phyloP scores from a whole-genome alignment of 2,329 filamentous ascomycete species.

The Trichoderma simmonsii region DNA sequence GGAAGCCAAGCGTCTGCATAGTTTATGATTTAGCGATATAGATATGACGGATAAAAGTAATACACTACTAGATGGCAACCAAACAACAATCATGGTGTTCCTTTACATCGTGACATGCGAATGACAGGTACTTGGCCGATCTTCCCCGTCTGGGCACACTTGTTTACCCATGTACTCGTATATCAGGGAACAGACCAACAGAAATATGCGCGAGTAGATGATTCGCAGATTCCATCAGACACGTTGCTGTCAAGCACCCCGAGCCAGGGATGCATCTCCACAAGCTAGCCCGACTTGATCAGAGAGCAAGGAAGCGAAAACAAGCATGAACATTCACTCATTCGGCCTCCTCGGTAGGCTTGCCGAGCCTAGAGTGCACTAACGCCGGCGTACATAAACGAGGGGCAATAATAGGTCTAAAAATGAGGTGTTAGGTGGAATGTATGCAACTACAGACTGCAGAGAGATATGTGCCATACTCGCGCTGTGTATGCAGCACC shows the following conservation, averaged over 20 bases:
- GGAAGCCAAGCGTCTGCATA: background rate
- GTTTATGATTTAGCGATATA: constrained; percentile 5
- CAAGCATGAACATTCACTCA: background rate
- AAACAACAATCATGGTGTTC: background rate
- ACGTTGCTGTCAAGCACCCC: background rate
- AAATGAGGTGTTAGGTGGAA: background rate
- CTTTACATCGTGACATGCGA: background rate
- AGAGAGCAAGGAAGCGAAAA: background rate
- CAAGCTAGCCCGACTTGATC: background rate
- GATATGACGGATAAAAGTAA: background rate
- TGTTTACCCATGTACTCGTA: background rate
- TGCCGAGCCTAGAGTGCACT: background rate
- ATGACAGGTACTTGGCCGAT: background rate
- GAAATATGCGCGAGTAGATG: background rate
- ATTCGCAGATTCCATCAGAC: background rate
- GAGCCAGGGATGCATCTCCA: background rate
- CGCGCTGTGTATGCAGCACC: background rate
- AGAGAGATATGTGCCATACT: background rate
- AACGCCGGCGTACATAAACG: background rate
- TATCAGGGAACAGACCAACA: background rate
- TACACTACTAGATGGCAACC: background rate
- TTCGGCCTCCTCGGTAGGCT: background rate
- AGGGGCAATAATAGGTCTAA: background rate
- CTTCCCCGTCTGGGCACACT: background rate
- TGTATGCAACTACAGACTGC: background rate